These are phyloP conservation scores for Pilaira anomala DNA, from an alignment of 192 early-diverging fungal species.

Conservation along the genomic window DNA sequence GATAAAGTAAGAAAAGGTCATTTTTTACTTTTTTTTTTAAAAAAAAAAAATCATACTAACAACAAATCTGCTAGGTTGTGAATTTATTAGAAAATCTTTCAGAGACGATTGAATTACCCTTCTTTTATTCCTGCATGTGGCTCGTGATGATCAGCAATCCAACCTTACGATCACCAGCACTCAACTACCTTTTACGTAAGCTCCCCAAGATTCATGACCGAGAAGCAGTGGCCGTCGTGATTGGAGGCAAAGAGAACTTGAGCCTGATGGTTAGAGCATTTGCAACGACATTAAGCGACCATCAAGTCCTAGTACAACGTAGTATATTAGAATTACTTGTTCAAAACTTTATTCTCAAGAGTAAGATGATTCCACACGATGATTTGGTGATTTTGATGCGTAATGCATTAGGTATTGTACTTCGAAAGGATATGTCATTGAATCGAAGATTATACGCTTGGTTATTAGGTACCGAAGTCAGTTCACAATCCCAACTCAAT, in stretches of 20 bases:
- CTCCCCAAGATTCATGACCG: constrained; percentile 63
- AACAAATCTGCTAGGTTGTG: no score
- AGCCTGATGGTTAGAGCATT: constrained; percentile 74
- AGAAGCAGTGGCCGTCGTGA: constrained; percentile 66
- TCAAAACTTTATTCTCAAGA: constrained; percentile 60
- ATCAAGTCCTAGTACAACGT: constrained; percentile 78
- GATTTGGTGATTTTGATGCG: constrained; percentile 69
- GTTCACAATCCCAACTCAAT: constrained; percentile 35
- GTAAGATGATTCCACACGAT: constrained; percentile 55
- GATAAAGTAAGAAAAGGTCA: constrained; percentile 58
- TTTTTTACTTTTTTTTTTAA: no score
- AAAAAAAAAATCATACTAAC: no score
- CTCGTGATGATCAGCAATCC: constrained; percentile 70
- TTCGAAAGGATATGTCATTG: constrained; percentile 91
- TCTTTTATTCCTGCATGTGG: constrained; percentile 84
- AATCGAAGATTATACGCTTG: constrained; percentile 91
- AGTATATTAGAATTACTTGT: constrained; percentile 82
- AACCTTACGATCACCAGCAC: constrained; percentile 63
- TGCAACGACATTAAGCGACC: constrained; percentile 67
- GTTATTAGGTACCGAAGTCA: constrained; percentile 59
- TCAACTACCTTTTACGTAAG: constrained; percentile 75
- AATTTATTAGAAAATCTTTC: constrained; percentile 63
- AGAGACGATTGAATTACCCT: constrained; percentile 64
- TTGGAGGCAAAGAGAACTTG: constrained; percentile 59
- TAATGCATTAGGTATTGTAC: constrained; percentile 74